A percentile compares a stretch with the other conserved stretches of the same genome.
These are phyloP conservation scores for Neurospora sp. DNA, from an alignment of 495 filamentous ascomycete genomes.

Conservation along the genomic window DNA sequence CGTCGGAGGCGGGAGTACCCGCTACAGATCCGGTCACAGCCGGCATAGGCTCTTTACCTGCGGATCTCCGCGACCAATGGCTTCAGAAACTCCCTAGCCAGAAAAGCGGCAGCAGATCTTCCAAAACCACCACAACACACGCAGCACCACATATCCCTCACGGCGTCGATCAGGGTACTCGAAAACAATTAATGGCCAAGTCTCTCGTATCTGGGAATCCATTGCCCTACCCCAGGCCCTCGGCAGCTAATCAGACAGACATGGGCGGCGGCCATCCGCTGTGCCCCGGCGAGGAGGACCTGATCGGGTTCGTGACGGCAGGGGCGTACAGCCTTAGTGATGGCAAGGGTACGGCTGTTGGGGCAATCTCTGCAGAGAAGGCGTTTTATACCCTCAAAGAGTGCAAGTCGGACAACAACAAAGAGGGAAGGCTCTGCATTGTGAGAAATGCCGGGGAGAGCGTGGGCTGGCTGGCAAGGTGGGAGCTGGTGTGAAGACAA, in stretches of 20 bases:
- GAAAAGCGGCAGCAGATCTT: background rate
- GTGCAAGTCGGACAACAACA: slow-evolving; percentile 1
- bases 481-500: slow-evolving; percentile 53
- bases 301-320: slow-evolving; percentile 87
- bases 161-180: slow-evolving; percentile 27
- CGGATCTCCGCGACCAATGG: slow-evolving; percentile 36
- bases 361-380: slow-evolving; percentile 53
- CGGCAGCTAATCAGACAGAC: slow-evolving; percentile 18
- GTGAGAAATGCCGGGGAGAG: slow-evolving; percentile 68
- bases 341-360: slow-evolving; percentile 68
- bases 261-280: slow-evolving; percentile 44
- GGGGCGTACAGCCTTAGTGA: slow-evolving; percentile 75
- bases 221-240: slow-evolving; percentile 13
- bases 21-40: slow-evolving; percentile 21
- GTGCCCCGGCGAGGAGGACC: slow-evolving; percentile 61
- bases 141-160: slow-evolving; percentile 11
- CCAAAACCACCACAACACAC: background rate
- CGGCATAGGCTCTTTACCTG: slow-evolving; percentile 15
- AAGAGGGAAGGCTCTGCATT: slow-evolving; percentile 53
- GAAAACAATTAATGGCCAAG: slow-evolving; percentile 42
- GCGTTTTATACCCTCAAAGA: slow-evolving; percentile 27
- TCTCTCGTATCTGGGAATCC: slow-evolving; percentile 32
- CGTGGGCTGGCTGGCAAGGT: slow-evolving; percentile 67
- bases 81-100: slow-evolving; percentile 19
- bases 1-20: slow-evolving; percentile 31